A percentile compares a stretch with the other conserved stretches of the same genome.
These are phyloP conservation scores for Arctium lappa DNA, from an alignment of 129 eudicot species.

Conservation along the genomic window DNA sequence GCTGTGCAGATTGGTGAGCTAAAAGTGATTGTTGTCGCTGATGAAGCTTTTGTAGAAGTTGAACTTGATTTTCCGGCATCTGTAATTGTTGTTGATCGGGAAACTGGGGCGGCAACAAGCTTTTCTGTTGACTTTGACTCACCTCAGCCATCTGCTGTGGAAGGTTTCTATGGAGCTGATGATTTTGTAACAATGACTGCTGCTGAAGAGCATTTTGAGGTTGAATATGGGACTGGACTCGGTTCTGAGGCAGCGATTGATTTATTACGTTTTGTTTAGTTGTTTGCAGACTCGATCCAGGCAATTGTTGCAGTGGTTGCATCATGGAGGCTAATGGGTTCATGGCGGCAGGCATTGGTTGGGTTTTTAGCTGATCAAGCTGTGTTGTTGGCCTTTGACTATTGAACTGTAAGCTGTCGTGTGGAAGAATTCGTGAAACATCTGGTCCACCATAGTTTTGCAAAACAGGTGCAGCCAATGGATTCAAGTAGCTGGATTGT, in stretches of 20 bases:
- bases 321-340: conserved; percentile 37
- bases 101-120: conserved; percentile 36
- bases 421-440: conserved; percentile 58
- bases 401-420: conserved; percentile 60
- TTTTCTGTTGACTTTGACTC: conserved; percentile 47
- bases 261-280: conserved; percentile 41
- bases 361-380: conserved; percentile 64
- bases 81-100: conserved; percentile 55
- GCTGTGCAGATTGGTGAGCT: conserved; percentile 40
- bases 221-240: conserved; percentile 53
- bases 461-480: conserved; percentile 54
- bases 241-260: conserved; percentile 51
- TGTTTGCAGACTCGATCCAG: conserved; percentile 50
- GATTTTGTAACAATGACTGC: conserved; percentile 47
- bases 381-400: conserved; percentile 51
- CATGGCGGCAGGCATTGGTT: conserved; percentile 18
- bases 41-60: conserved; percentile 65
- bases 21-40: conserved; percentile 71
- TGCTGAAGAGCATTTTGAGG: conserved; percentile 55
- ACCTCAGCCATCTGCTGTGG: conserved; percentile 37
- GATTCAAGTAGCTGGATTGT: conserved; percentile 43
- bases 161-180: conserved; percentile 50
- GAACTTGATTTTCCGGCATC: conserved; percentile 65
- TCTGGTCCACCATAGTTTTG: conserved; percentile 46
- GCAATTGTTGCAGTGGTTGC: conserved; percentile 70